Conservation (phyloP, 164 flowering plant species). For the Liquidambar formosana region DNA sequence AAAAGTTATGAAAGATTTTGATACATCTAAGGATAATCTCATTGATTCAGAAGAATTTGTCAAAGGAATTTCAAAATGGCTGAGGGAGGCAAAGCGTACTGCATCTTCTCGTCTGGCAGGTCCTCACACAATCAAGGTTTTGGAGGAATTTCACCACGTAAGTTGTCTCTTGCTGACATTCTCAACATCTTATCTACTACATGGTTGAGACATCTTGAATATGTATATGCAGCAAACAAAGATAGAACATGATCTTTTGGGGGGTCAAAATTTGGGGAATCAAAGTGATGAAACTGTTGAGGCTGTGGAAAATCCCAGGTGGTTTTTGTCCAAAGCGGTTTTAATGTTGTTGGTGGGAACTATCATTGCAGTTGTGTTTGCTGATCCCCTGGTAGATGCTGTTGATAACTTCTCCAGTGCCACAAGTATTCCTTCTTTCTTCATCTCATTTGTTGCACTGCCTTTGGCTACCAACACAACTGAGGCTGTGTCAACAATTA, state of each 20-base stretch:
- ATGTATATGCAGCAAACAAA: constrained; percentile 48
- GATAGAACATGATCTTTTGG: constrained; percentile 48
- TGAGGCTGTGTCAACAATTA: constrained; percentile 84
- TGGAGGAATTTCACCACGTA: constrained; percentile 52
- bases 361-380: constrained; percentile 71
- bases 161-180: constrained; percentile 11
- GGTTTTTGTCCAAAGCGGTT: constrained; percentile 56
- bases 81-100: constrained; percentile 43
- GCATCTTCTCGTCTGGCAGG: constrained; percentile 28
- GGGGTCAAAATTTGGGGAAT: constrained; percentile 42
- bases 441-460: constrained; percentile 81
- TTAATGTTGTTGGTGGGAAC: constrained; percentile 64
- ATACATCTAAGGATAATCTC: constrained; percentile 41
- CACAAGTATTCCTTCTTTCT: constrained; percentile 82
- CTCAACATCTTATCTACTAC: background rate
- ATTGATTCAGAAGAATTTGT: constrained; percentile 53
- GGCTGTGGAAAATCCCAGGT: constrained; percentile 37
- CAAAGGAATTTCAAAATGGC: constrained; percentile 64
- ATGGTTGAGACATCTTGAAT: constrained; percentile 4
- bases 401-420: constrained; percentile 80
- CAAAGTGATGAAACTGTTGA: constrained; percentile 57
- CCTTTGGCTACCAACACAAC: constrained; percentile 95
- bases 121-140: constrained; percentile 31
- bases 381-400: constrained; percentile 88
- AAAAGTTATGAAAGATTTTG: constrained; percentile 68